Base-by-base conservation (phyloP, 331 rosid genomes). In the Quercus tomentella region DNA sequence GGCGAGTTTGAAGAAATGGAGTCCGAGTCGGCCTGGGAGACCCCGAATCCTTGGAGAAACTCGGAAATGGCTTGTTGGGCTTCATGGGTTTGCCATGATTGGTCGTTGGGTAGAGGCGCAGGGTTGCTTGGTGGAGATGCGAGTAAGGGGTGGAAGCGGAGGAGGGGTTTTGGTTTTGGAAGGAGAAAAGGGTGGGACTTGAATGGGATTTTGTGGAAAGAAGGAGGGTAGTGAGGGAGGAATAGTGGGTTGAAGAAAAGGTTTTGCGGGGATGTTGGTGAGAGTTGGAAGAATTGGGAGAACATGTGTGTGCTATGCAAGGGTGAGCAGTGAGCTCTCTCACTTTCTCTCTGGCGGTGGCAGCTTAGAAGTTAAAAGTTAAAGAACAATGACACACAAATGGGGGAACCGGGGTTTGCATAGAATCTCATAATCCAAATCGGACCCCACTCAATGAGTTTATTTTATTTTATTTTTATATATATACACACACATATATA, bases 1-100 rank as follows among this genome's bases (percentile, higher is more conserved):
- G 96, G 93, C 7, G 88, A 86, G 26, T 87, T 89, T 58, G 82
- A 74, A 0, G 91, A 83, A 12, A 95, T 86, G 51, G 69, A 87
- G 23, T 61, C 22, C 4, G 97, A 85, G 12, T 91, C 93, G 6
- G 75, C 88, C 82, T 73, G 82, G 0, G 93, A 87, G 22, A 89
- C 83, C 23, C 97, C 94, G 17, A 83, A 84, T 30, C 82, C 80
- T 22, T 15, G 84, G 51, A 95, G 91, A 77, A 78, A 80, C 31
- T 63, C 80, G 20, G 93, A 86, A 75, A 95, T 65, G 2, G 92
- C 93, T n/a, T 28, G 68, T 37, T 82, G 92, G 51, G 89, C 98
- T 51, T 81, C 84, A 62, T 7, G 70, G 52, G 83, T n/a, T 33
- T 88, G 89, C 20, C 67, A 56, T 1, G 75, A 72, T 28, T 82